Evolutionary conservation across 805 yeast genomes (phyloP).

Genomic region (Saccharomycopsis fodiens): DNA sequence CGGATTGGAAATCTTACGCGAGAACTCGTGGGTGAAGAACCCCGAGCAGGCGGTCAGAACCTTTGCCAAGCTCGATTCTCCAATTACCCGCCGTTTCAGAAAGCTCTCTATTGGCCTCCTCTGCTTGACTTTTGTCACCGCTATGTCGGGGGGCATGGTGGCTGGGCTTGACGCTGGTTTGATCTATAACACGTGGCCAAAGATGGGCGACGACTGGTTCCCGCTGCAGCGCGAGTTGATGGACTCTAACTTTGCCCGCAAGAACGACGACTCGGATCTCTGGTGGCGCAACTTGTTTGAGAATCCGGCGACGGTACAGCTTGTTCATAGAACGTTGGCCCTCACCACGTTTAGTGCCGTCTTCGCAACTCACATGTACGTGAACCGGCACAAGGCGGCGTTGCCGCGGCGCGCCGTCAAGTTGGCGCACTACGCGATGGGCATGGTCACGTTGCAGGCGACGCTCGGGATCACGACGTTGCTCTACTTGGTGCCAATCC

Average conservation of each 20-base stretch:
- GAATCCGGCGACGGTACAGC: slow-evolving; percentile 93
- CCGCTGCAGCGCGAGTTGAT: slow-evolving; percentile 77
- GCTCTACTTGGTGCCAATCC: slow-evolving; percentile 82
- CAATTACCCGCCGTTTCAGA: slow-evolving; percentile 52
- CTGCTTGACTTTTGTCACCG: slow-evolving; percentile 73
- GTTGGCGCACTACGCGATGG: slow-evolving; percentile 64
- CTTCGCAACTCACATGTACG: slow-evolving; percentile 63
- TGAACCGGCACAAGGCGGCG: slow-evolving; percentile 43
- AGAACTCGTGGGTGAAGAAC: slow-evolving; percentile 56
- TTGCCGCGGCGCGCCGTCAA: slow-evolving; percentile 52
- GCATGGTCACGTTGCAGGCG: slow-evolving; percentile 77
- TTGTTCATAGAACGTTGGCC: slow-evolving; percentile 83
- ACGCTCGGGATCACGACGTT: slow-evolving; percentile 81
- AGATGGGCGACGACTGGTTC: slow-evolving; percentile 65
- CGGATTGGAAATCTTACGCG: slow-evolving; percentile 76
- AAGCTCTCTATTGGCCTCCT: slow-evolving; percentile 48
- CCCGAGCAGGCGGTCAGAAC: slow-evolving; percentile 50
- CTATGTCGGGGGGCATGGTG: slow-evolving; percentile 96
- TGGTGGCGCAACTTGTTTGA: slow-evolving; percentile 92
- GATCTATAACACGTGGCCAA: slow-evolving; percentile 93
- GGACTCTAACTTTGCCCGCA: slow-evolving; percentile 64
- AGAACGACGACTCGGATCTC: slow-evolving; percentile 59
- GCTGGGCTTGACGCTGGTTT: slow-evolving; percentile 98
- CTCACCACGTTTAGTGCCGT: slow-evolving; percentile 68
- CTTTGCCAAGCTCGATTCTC: slow-evolving; percentile 53